Percentiles rank a stretch among this genome's conserved stretches.
Conservation (phyloP, 2,329 filamentous ascomycete species). For the Colletotrichum simmondsii region DNA sequence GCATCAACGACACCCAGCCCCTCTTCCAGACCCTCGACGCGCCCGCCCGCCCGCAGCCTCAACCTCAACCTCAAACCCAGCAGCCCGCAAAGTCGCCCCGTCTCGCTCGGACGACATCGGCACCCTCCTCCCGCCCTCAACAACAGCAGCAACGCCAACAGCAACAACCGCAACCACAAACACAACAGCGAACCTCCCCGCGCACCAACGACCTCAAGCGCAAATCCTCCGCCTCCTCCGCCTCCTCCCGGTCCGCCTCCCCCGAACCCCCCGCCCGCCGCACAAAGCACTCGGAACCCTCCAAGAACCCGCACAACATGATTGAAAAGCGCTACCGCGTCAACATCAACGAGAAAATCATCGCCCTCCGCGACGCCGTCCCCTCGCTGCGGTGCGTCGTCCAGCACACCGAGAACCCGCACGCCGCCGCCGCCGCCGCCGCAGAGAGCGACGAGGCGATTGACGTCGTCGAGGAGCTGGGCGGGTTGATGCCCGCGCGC, state of each 20-base stretch:
- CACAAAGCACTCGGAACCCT: constrained; percentile 51
- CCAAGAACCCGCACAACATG: constrained; percentile 87
- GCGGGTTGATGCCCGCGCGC: constrained; percentile 46
- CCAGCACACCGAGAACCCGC: constrained; percentile 41
- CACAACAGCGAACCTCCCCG: constrained; percentile 23
- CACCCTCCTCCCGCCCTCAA: background rate
- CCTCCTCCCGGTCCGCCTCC: constrained; percentile 50
- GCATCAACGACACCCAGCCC: constrained; percentile 39
- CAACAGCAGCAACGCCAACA: constrained; percentile 1
- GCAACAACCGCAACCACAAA: constrained; percentile 19
- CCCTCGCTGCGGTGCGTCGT: constrained; percentile 52
- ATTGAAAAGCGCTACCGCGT: constrained; percentile 88
- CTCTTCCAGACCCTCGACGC: constrained; percentile 38
- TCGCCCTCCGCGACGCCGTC: constrained; percentile 79
- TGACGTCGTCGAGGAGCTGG: constrained; percentile 40
- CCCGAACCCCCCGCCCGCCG: constrained; percentile 46
- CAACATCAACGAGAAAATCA: constrained; percentile 86
- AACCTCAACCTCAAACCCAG: background rate
- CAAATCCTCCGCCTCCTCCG: constrained; percentile 44
- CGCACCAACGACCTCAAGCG: constrained; percentile 43
- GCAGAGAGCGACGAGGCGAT: constrained; percentile 41
- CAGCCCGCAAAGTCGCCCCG: constrained; percentile 1
- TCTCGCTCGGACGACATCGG: constrained; percentile 3
- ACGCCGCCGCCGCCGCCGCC: constrained; percentile 24
- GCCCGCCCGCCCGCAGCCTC: constrained; percentile 10